phyloP scores from a whole-genome alignment of 2,329 filamentous ascomycete species.

The Grosmannia serpens region DNA sequence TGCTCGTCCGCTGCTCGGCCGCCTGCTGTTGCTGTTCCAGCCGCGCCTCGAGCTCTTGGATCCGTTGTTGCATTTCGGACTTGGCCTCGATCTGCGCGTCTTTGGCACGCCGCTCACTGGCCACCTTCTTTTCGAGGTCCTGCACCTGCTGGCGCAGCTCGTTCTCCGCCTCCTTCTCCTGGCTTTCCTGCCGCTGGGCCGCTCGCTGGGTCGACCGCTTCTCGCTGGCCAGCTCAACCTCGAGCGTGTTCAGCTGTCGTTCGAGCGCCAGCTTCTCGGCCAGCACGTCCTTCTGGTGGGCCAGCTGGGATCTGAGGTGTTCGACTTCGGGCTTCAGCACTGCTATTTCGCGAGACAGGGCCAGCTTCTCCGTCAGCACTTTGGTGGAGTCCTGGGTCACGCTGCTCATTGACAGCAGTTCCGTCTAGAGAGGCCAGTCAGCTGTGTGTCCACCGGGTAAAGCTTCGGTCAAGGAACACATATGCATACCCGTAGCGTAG shows the following conservation, averaged over 20 bases:
- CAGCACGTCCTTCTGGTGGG: conserved; percentile 54
- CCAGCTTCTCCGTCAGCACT: conserved; percentile 47
- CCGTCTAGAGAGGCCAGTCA: conserved; percentile 37
- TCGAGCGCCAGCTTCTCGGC: conserved; percentile 72
- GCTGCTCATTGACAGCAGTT: conserved; percentile 57
- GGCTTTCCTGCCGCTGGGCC: conserved; percentile 21
- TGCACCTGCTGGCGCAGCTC: conserved; percentile 19
- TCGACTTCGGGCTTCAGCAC: conserved; percentile 44
- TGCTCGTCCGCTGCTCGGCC: background rate
- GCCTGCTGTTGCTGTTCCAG: conserved; percentile 14
- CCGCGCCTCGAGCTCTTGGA: conserved; percentile 13
- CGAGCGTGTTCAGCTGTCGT: conserved; percentile 62
- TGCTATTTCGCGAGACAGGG: conserved; percentile 39
- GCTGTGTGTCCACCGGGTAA: no score
- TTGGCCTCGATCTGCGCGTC: conserved; percentile 16
- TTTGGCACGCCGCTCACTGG: conserved; percentile 19
- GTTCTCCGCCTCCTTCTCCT: conserved; percentile 21
- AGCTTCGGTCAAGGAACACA: no score
- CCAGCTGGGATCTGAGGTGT: conserved; percentile 41
- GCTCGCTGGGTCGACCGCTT: conserved; percentile 56
- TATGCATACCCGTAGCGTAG: conserved; percentile 39
- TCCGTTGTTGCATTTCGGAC: conserved; percentile 18
- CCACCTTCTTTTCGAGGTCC: conserved; percentile 30
- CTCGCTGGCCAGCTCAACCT: conserved; percentile 75
- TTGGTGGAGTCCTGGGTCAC: conserved; percentile 60